Evolutionary conservation across 345 rosid genomes (phyloP).

Genomic region (Litchi chinensis): DNA sequence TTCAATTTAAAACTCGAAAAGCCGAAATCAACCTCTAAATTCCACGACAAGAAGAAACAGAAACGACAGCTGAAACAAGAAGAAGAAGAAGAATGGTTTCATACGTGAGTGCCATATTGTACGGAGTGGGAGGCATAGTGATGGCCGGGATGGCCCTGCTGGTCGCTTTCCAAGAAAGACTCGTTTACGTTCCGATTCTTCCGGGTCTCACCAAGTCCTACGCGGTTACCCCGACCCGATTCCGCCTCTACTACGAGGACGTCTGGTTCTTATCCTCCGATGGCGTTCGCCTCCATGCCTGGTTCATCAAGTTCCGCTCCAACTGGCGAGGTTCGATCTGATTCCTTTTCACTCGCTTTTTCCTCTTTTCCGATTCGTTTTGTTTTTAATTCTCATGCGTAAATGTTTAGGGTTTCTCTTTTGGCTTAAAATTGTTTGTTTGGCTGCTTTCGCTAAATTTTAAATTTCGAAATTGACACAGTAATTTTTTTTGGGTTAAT

Average conservation of each 20-base stretch:
- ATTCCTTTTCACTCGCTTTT: not conserved
- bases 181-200: constrained; percentile 92
- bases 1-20: not conserved
- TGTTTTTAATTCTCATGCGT: not conserved
- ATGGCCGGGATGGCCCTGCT: constrained; percentile 91
- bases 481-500: not conserved
- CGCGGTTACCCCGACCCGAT: constrained; percentile 78
- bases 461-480: not conserved
- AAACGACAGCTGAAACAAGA: constrained; percentile 4
- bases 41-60: too few relatives aligned
- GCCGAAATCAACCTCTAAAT: not conserved
- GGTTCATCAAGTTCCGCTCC: constrained; percentile 92
- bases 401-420: constrained; percentile 30
- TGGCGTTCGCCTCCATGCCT: constrained; percentile 88
- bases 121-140: constrained; percentile 89
- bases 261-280: constrained; percentile 96
- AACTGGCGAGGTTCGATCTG: constrained; percentile 64
- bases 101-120: constrained; percentile 68
- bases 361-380: not conserved
- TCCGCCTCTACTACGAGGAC: constrained; percentile 80
- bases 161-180: constrained; percentile 91
- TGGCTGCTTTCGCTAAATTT: not conserved
- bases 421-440: not conserved
- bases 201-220: constrained; percentile 92
- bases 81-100: constrained; percentile 54